Conservation (phyloP, 2,329 filamentous ascomycete species). For the Alternaria gaisen region DNA sequence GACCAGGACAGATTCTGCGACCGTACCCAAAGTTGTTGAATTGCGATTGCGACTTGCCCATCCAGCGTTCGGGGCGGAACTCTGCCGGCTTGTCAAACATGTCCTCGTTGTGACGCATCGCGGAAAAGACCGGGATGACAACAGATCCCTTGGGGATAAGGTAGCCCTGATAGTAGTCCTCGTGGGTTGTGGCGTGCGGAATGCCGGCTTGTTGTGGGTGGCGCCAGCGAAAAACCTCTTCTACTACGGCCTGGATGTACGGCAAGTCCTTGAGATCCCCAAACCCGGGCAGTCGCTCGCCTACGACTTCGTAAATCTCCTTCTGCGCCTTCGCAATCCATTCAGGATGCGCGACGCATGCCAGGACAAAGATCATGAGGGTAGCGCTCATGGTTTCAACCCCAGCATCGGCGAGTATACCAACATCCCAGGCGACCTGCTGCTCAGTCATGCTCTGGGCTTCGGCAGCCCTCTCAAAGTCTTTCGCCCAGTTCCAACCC, state of each 20-base stretch:
- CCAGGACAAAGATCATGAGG: slow-evolving; percentile 23
- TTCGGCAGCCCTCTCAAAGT: slow-evolving; percentile 9
- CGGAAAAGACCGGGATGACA: slow-evolving; percentile 46
- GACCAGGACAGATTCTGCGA: slow-evolving; percentile 55
- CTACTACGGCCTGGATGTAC: slow-evolving; percentile 38
- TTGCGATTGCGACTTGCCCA: slow-evolving; percentile 22
- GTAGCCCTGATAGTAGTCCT: slow-evolving; percentile 60
- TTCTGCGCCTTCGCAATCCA: slow-evolving; percentile 21
- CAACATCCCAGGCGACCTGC: no score
- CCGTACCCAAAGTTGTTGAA: slow-evolving; percentile 59
- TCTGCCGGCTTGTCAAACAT: slow-evolving; percentile 39
- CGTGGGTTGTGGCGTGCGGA: slow-evolving; percentile 56
- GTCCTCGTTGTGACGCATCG: slow-evolving; percentile 43
- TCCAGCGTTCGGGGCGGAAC: slow-evolving; percentile 51
- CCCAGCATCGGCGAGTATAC: slow-evolving; percentile 28
- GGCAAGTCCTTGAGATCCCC: slow-evolving; percentile 37
- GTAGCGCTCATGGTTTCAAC: slow-evolving; percentile 29
- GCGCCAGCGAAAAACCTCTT: slow-evolving; percentile 46
- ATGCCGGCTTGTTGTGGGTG: slow-evolving; percentile 52
- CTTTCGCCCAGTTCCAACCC: slow-evolving; percentile 31
- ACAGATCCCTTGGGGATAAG: slow-evolving; percentile 55
- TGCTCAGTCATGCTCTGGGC: no score
- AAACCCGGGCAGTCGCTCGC: slow-evolving; percentile 28
- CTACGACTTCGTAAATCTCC: slow-evolving; percentile 23
- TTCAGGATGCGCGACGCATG: slow-evolving; percentile 23